Conservation (phyloP, 805 yeast species). For the Yamadazyma sp. region DNA sequence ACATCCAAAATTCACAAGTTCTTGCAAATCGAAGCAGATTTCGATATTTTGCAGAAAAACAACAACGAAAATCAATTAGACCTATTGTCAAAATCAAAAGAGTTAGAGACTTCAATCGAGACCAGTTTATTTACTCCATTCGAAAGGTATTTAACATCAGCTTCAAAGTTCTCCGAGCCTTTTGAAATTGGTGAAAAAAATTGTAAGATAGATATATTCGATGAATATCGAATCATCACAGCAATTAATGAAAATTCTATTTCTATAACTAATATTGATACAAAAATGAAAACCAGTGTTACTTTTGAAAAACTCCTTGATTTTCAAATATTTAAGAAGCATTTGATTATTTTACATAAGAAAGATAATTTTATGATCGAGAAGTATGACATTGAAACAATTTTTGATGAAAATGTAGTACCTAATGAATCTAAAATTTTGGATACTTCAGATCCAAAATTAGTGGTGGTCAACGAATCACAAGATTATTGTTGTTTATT, state of each 20-base stretch:
- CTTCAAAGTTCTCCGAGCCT: background rate
- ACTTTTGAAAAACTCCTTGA: constrained; percentile 1
- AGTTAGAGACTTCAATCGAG: background rate
- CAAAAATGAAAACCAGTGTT: too few relatives aligned
- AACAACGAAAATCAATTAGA: background rate
- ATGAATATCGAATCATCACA: too few relatives aligned
- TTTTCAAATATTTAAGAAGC: constrained; percentile 2
- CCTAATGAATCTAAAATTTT: background rate
- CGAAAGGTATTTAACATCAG: constrained; percentile 9
- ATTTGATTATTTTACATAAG: constrained; percentile 2
- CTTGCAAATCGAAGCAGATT: constrained; percentile 9
- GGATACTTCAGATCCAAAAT: constrained; percentile 2
- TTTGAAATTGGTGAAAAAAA: background rate
- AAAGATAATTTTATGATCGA: background rate
- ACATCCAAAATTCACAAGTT: constrained; percentile 18
- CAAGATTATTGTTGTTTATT: constrained; percentile 37
- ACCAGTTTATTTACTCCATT: constrained; percentile 2
- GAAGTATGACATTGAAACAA: background rate
- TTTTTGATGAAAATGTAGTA: constrained; percentile 1
- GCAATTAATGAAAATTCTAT: too few relatives aligned
- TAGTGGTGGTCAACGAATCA: constrained; percentile 27
- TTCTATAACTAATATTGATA: too few relatives aligned
- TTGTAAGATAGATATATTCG: constrained; percentile 3
- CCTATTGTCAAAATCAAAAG: background rate
- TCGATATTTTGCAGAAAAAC: constrained; percentile 4